Evolutionary conservation across 2,329 filamentous ascomycete species (phyloP).

Genomic region (Aspergillus quadricinctus): DNA sequence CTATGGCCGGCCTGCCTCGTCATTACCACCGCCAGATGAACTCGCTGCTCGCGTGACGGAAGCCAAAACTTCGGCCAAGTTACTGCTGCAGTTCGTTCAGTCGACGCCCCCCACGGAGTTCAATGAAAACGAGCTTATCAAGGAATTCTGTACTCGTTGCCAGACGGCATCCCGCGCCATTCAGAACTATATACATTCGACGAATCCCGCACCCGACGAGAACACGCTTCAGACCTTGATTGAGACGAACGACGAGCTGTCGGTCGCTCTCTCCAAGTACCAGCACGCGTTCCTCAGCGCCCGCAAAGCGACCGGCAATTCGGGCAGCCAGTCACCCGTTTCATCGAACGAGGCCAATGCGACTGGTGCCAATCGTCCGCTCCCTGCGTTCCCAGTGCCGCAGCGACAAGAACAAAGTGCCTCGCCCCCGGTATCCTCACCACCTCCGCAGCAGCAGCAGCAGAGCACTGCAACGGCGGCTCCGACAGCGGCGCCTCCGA

Average conservation of each 20-base stretch:
- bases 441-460: background rate
- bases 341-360: slow-evolving; percentile 11
- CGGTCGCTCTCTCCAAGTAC: slow-evolving; percentile 75
- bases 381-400: slow-evolving; percentile 13
- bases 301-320: slow-evolving; percentile 36
- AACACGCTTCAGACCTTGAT: slow-evolving; percentile 91
- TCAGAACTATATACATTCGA: slow-evolving; percentile 77
- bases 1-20: slow-evolving; percentile 45
- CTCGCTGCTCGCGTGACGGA: slow-evolving; percentile 82
- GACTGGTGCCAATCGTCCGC: slow-evolving; percentile 13
- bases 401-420: slow-evolving; percentile 9
- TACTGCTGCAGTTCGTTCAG: slow-evolving; percentile 87
- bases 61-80: slow-evolving; percentile 81
- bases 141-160: slow-evolving; percentile 87
- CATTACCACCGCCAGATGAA: slow-evolving; percentile 65
- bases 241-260: slow-evolving; percentile 88
- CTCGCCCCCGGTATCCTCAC: slow-evolving; percentile 7
- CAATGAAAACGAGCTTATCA: slow-evolving; percentile 78
- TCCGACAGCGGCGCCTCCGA: slow-evolving; percentile 6
- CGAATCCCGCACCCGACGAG: slow-evolving; percentile 79
- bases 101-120: slow-evolving; percentile 75
- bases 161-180: slow-evolving; percentile 74
- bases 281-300: slow-evolving; percentile 69
- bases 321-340: slow-evolving; percentile 17
- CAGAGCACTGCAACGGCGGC: slow-evolving; percentile 6